phyloP scores from a whole-genome alignment of 805 yeast genomes.

The Cyberlindnera lachancei region DNA sequence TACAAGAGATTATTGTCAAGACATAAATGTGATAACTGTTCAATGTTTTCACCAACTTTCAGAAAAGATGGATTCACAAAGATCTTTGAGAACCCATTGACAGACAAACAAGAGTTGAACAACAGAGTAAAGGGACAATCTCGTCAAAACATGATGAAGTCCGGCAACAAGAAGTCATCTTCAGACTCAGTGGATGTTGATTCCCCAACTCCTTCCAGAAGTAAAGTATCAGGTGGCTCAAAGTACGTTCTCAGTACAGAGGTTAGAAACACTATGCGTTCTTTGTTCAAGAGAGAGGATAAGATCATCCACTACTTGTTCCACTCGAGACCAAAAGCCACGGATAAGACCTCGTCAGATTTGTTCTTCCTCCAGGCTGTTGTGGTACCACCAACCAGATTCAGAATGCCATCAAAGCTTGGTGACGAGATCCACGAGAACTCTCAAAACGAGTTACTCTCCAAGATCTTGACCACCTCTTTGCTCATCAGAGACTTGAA shows the following conservation, averaged over 20 bases:
- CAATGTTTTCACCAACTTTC: conserved; percentile 88
- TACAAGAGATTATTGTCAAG: conserved; percentile 67
- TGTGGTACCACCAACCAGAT: conserved; percentile 94
- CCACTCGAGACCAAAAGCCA: conserved; percentile 66
- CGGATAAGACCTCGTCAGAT: conserved; percentile 52
- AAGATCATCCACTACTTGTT: conserved; percentile 62
- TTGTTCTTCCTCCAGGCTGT: conserved; percentile 84
- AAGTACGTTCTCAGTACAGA: conserved; percentile 86
- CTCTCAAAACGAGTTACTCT: conserved; percentile 80
- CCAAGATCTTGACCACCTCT: conserved; percentile 74
- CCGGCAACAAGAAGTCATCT: conserved; percentile 8
- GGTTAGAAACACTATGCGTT: conserved; percentile 67
- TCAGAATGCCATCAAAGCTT: conserved; percentile 91
- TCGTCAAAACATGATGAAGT: conserved; percentile 63
- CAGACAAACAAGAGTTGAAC: conserved; percentile 72
- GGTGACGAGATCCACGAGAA: conserved; percentile 97
- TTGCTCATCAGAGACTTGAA: conserved; percentile 81
- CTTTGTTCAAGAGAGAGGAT: conserved; percentile 71
- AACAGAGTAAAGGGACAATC: conserved; percentile 76
- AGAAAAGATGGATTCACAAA: conserved; percentile 93
- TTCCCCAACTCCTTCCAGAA: conserved; percentile 1
- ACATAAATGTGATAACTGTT: conserved; percentile 92
- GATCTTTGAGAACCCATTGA: conserved; percentile 80
- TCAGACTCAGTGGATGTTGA: conserved; percentile 28
- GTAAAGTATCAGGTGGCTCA: conserved; percentile 53